A percentile compares a stretch with the other conserved stretches of the same genome.
Conservation (phyloP, 257 asterid genomes). For the Echium plantagineum region DNA sequence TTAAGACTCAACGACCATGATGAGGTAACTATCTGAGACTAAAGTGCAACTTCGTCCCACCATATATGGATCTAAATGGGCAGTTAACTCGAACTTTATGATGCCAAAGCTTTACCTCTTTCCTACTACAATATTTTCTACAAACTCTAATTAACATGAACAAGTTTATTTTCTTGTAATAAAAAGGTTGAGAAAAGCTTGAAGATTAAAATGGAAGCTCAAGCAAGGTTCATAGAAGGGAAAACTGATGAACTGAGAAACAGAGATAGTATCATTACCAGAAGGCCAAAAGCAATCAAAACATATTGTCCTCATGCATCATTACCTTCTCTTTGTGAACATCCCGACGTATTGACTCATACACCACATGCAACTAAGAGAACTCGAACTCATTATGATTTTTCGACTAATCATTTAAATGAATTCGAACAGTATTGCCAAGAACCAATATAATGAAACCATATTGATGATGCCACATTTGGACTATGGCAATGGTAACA, state of each 20-base stretch:
- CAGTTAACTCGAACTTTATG: too few species aligned
- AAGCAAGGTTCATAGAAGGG: slow-evolving; percentile 48
- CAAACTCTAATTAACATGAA: too few species aligned
- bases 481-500: background rate
- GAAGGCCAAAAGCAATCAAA: slow-evolving; percentile 21
- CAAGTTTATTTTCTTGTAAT: background rate
- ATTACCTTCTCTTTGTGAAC: slow-evolving; percentile 66
- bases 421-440: background rate
- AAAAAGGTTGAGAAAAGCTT: slow-evolving; percentile 52
- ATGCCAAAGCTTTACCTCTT: too few species aligned
- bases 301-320: slow-evolving; percentile 39
- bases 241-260: slow-evolving; percentile 43
- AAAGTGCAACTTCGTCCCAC: too few species aligned
- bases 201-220: slow-evolving; percentile 78
- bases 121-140: too few species aligned
- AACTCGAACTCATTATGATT: slow-evolving; percentile 32
- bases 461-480: background rate
- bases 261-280: slow-evolving; percentile 15
- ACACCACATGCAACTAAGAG: slow-evolving; percentile 36
- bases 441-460: background rate
- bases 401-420: slow-evolving; percentile 7
- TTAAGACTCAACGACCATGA: slow-evolving; percentile 47
- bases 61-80: too few species aligned
- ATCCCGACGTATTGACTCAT: slow-evolving; percentile 25
- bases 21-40: too few species aligned